Percentiles rank a stretch among this genome's conserved stretches.
Conservation (phyloP, 345 rosid genomes). For the Nasturtium officinale region DNA sequence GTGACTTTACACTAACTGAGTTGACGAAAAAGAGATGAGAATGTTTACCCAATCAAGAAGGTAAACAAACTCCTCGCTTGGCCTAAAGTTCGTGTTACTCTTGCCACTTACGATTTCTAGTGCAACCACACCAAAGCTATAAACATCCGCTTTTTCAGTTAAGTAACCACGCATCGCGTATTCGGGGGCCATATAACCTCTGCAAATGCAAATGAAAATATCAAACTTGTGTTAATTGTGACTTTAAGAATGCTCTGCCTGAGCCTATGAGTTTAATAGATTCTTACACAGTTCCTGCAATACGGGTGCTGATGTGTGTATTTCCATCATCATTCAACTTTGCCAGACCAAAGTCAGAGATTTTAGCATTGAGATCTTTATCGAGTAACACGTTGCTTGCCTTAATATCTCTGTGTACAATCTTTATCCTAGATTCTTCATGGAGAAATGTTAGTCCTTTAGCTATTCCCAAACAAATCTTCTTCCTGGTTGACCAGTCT, state of each 20-base stretch:
- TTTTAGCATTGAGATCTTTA: slow-evolving; percentile 77
- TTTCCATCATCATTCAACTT: slow-evolving; percentile 80
- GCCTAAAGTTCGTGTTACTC: slow-evolving; percentile 79
- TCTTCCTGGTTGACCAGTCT: slow-evolving; percentile 74
- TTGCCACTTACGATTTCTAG: slow-evolving; percentile 58
- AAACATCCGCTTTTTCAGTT: slow-evolving; percentile 57
- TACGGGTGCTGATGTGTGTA: slow-evolving; percentile 83
- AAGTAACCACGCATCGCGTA: slow-evolving; percentile 88
- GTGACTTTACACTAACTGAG: not conserved
- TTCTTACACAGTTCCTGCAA: slow-evolving; percentile 89
- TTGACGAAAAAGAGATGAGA: slow-evolving; percentile 18
- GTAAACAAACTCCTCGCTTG: slow-evolving; percentile 71
- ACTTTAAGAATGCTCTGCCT: not conserved
- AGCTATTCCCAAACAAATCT: slow-evolving; percentile 73
- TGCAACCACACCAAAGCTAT: slow-evolving; percentile 48
- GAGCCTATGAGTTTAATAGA: not conserved
- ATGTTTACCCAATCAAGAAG: slow-evolving; percentile 79
- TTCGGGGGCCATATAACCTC: slow-evolving; percentile 68
- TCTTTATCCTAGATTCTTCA: slow-evolving; percentile 78
- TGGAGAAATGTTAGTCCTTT: slow-evolving; percentile 81
- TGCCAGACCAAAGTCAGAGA: slow-evolving; percentile 92
- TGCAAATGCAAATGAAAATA: slow-evolving; percentile 10
- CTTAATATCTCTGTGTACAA: slow-evolving; percentile 95
- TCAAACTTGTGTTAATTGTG: slow-evolving; percentile 9
- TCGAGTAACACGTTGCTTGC: slow-evolving; percentile 88